Evolutionary conservation across 2,329 filamentous ascomycete species (phyloP).

Genomic region (Diaporthe sp.): DNA sequence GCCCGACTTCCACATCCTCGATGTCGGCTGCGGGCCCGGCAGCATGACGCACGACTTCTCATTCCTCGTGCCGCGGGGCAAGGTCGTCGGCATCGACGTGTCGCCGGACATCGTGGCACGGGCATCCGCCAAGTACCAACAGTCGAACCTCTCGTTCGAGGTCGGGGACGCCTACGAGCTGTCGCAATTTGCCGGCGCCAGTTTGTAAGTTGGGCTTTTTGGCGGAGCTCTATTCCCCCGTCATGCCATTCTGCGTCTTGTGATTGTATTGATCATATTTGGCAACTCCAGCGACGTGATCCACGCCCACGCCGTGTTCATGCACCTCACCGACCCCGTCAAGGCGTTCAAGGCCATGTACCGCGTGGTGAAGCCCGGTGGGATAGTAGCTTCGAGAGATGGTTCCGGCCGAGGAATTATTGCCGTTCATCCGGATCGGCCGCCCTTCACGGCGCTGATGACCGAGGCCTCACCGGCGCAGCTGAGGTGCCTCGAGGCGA

Average conservation of each 20-base stretch:
- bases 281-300: conserved; percentile 63
- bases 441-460: neutral
- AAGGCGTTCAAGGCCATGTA: conserved; percentile 66
- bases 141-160: conserved; percentile 49
- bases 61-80: conserved; percentile 53
- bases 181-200: conserved; percentile 55
- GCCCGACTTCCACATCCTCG: conserved; percentile 53
- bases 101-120: conserved; percentile 46
- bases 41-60: conserved; percentile 59
- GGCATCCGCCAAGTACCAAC: conserved; percentile 42
- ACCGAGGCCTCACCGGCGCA: neutral
- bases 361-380: conserved; percentile 52
- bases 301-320: conserved; percentile 69
- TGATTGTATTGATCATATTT: neutral
- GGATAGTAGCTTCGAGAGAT: conserved; percentile 8
- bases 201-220: conserved; percentile 52
- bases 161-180: conserved; percentile 49
- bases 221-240: too few species aligned
- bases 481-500: neutral
- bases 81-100: conserved; percentile 54
- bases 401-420: neutral
- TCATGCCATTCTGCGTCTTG: too few species aligned
- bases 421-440: neutral
- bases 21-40: conserved; percentile 61
- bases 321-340: conserved; percentile 66